Evolutionary conservation across 805 yeast species (phyloP), one percentile per base, ranked within the genome.

Genomic region (Cyberlindnera nakhonratchasimensis): DNA sequence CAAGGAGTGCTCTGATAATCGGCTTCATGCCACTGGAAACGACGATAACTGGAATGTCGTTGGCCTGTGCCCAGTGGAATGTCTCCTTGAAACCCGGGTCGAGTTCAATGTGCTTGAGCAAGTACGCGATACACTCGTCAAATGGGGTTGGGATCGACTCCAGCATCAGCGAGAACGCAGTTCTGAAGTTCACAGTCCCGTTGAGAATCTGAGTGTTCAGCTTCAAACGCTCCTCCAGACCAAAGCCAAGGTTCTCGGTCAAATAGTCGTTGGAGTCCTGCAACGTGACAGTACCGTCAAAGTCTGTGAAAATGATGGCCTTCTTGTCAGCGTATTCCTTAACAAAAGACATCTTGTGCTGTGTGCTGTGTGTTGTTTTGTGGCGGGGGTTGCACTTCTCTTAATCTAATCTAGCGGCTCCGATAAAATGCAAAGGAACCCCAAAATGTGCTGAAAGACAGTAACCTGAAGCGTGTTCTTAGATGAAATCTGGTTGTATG

Each of bases 231-330:
- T 73, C 72, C 21, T 71, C 79, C 37, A 69, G 66, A 3, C 98
- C 98, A 63, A 88, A 84, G 4, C 99, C 99, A 18, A 84, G 69
- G 54, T 77, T 78, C 62, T 93, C 98, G 8, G 97, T 90, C 49
- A 93, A 69, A 62, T 72, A 85, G 64, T 93, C 98, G 63, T 93
- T 93, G 46, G 96, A 86, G 63, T 93, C 99, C 63, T 91, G 95
- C 46, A 86, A 69, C 11, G 99, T 93, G 50, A 93, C 93, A 2
- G 99, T 93, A 22, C 99, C 99, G 62, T 93, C 99, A 79, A 95
- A 93, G 64, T 93, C 99, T 32, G 97, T 86, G 71, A 93, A 93
- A 32, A 93, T 84, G 57, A 93, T 88, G 35, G 95, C 91, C 49
- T 76, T 74, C 51, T 58, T 58, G 20, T 52, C 46, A 6, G 55